Percentiles rank a stretch among this genome's conserved stretches.
phyloP scores from a whole-genome alignment of 192 early-diverging fungal genomes.

The Jimgerdemannia lactiflua region DNA sequence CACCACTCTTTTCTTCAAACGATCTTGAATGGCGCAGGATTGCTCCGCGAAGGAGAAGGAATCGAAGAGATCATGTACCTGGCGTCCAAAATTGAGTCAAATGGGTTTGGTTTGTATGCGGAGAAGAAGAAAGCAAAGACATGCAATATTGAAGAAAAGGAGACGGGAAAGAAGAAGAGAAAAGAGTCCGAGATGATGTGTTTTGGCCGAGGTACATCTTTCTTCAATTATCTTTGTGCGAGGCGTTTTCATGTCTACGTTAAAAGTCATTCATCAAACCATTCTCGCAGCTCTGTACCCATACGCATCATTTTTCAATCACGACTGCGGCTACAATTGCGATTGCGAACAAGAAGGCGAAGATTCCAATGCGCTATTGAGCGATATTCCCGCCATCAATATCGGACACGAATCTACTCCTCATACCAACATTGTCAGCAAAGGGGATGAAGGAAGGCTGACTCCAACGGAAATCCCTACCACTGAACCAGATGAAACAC shows the following conservation, averaged over 20 bases:
- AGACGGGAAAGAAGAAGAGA: neutral
- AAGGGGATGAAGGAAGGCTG: conserved; percentile 8
- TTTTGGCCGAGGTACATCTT: conserved; percentile 41
- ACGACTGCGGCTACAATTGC: conserved; percentile 58
- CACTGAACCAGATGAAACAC: conserved; percentile 3
- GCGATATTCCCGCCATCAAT: conserved; percentile 1
- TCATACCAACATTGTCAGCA: conserved; percentile 28
- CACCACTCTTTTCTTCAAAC: conserved; percentile 40
- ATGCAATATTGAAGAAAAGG: conserved; percentile 1
- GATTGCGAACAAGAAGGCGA: conserved; percentile 35
- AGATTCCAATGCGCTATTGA: conserved; percentile 7
- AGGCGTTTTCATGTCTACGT: too few relatives aligned
- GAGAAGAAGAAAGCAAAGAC: conserved; percentile 22
- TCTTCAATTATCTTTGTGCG: too few relatives aligned
- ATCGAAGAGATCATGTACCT: conserved; percentile 50
- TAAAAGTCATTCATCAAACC: too few relatives aligned
- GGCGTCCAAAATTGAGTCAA: conserved; percentile 59
- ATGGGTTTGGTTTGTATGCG: conserved; percentile 68
- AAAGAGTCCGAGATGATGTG: conserved; percentile 9
- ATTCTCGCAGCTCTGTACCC: conserved; percentile 55
- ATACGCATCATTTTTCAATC: conserved; percentile 64
- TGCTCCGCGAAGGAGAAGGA: conserved; percentile 30
- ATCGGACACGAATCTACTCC: neutral
- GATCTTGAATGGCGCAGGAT: conserved; percentile 36
- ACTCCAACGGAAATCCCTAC: neutral